Evolutionary conservation across 2,329 filamentous ascomycete genomes (phyloP).

Genomic region (Arthrobotrys megalospora): DNA sequence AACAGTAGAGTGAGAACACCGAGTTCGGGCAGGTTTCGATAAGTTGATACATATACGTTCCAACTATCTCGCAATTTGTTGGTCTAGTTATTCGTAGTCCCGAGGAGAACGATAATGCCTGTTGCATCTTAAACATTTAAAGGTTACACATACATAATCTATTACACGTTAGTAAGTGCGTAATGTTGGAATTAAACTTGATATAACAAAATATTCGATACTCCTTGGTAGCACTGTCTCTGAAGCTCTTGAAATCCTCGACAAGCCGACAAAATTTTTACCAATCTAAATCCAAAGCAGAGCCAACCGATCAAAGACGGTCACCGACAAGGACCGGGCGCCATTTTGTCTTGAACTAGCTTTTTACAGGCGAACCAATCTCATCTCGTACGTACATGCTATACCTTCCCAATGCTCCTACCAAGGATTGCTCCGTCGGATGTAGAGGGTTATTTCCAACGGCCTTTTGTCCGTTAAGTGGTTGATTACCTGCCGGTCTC

Average conservation of each 20-base stretch:
- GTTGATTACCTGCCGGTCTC: neutral
- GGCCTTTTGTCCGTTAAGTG: neutral
- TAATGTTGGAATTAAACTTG: constrained; percentile 5
- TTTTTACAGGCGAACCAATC: constrained; percentile 8
- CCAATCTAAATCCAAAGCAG: constrained; percentile 9
- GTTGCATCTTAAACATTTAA: neutral
- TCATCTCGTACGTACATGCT: constrained; percentile 3
- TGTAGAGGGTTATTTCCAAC: constrained; percentile 21
- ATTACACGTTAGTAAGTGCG: neutral
- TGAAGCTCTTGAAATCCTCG: too few relatives aligned
- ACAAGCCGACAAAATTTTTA: neutral
- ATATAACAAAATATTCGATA: neutral
- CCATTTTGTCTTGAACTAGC: constrained; percentile 7
- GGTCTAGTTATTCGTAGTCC: too few relatives aligned
- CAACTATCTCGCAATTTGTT: neutral
- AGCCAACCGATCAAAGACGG: constrained; percentile 15
- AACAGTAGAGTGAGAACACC: neutral
- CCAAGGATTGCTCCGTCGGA: constrained; percentile 21
- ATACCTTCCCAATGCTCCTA: constrained; percentile 18
- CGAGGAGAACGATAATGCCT: neutral
- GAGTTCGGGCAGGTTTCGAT: neutral
- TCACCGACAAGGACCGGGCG: constrained; percentile 21
- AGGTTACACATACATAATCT: neutral
- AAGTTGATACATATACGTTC: neutral
- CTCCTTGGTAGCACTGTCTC: neutral